A percentile compares a stretch with the other conserved stretches of the same genome.
Conservation (phyloP, 768 basidiomycete species). For the Lyophyllum semitale region DNA sequence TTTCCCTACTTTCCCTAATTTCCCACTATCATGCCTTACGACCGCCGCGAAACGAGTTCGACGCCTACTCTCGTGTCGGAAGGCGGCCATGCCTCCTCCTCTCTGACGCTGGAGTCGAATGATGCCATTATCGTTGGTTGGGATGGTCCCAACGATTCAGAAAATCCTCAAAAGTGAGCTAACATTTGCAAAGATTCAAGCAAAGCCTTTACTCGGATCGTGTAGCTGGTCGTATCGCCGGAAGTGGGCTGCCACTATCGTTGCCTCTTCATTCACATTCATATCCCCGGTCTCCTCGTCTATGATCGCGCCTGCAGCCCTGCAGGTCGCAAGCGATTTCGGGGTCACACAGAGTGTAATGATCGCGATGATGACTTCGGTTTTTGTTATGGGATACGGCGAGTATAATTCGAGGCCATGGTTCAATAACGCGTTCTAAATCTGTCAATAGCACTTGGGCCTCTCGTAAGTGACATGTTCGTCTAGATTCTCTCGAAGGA, state of each 20-base stretch:
- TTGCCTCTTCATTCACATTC: constrained; percentile 70
- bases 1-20: background rate
- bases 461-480: constrained; percentile 34
- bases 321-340: constrained; percentile 53
- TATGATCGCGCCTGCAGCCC: constrained; percentile 69
- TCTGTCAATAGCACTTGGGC: constrained; percentile 45
- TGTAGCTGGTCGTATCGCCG: constrained; percentile 54
- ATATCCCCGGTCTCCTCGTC: constrained; percentile 71
- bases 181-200: constrained; percentile 5
- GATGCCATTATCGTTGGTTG: constrained; percentile 50
- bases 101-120: background rate
- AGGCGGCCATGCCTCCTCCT: background rate
- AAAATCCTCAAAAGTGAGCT: constrained; percentile 58
- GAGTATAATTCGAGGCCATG: constrained; percentile 12
- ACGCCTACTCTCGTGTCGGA: constrained; percentile 1
- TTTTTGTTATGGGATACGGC: constrained; percentile 59
- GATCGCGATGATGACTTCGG: constrained; percentile 60
- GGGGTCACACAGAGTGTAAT: constrained; percentile 50
- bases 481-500: background rate
- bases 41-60: constrained; percentile 1
- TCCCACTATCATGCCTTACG: constrained; percentile 2
- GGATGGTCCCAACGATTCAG: constrained; percentile 62
- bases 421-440: background rate
- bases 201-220: background rate
- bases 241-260: constrained; percentile 68